phyloP scores from a whole-genome alignment of 129 eudicot species.

The Glebionis coronaria region DNA sequence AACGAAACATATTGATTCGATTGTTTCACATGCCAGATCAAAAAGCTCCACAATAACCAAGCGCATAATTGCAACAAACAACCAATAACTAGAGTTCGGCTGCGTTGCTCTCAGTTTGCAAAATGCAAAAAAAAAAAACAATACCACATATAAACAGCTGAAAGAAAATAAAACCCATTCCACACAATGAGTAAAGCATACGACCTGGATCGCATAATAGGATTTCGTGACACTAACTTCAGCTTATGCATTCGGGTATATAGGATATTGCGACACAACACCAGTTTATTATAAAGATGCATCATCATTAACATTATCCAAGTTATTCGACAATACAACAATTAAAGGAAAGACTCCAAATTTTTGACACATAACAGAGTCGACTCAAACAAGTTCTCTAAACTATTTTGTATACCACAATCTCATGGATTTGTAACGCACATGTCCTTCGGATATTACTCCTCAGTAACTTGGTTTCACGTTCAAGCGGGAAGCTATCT shows the following conservation, averaged over 20 bases:
- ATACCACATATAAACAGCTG: too few relatives aligned
- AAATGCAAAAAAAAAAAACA: too few relatives aligned
- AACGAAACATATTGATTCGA: too few relatives aligned
- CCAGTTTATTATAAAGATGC: conserved; percentile 26
- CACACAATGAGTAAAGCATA: too few relatives aligned
- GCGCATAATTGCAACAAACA: too few relatives aligned
- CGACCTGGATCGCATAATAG: too few relatives aligned
- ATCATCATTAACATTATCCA: conserved; percentile 18
- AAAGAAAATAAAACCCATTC: too few relatives aligned
- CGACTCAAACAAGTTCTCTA: conserved; percentile 26
- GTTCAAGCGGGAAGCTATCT: conserved; percentile 85
- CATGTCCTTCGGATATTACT: neutral
- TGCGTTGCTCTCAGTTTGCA: too few relatives aligned
- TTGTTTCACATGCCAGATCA: too few relatives aligned
- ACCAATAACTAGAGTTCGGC: too few relatives aligned
- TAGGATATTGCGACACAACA: neutral
- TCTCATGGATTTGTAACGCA: conserved; percentile 19
- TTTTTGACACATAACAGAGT: conserved; percentile 30
- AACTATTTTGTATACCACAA: conserved; percentile 34
- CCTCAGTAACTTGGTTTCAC: conserved; percentile 73
- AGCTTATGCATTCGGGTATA: neutral
- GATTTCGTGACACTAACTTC: too few relatives aligned
- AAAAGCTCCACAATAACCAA: too few relatives aligned
- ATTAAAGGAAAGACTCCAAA: conserved; percentile 18
- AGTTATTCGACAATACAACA: conserved; percentile 26